phyloP scores from a whole-genome alignment of 768 basidiomycete species.

The Dacryopinax spathularia region DNA sequence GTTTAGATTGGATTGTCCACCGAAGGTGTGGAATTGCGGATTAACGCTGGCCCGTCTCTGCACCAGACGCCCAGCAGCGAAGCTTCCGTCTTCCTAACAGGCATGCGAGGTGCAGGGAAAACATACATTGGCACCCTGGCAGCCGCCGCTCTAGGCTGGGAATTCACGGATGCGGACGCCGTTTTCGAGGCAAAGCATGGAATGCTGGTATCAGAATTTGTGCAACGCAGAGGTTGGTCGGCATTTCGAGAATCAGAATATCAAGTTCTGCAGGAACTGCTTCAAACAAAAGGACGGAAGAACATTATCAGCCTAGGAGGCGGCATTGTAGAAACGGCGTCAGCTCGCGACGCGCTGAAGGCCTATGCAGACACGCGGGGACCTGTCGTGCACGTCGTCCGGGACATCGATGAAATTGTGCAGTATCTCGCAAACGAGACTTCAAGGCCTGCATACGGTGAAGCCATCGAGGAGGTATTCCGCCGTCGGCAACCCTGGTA shows the following conservation, averaged over 20 bases:
- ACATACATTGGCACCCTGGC: constrained; percentile 73
- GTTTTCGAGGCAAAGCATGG: constrained; percentile 54
- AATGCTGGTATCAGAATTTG: constrained; percentile 56
- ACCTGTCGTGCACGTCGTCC: constrained; percentile 70
- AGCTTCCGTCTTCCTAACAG: constrained; percentile 63
- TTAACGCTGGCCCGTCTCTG: constrained; percentile 26
- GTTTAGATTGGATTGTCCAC: constrained; percentile 74
- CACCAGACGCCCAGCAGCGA: constrained; percentile 28
- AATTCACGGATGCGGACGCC: constrained; percentile 70
- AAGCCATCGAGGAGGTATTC: constrained; percentile 73
- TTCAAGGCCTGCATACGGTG: constrained; percentile 75
- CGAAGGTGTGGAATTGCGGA: constrained; percentile 64
- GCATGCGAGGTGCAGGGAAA: constrained; percentile 97
- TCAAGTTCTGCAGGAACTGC: constrained; percentile 50
- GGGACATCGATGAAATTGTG: constrained; percentile 69
- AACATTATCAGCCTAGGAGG: constrained; percentile 87
- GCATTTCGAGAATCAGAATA: constrained; percentile 77
- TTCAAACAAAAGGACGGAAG: constrained; percentile 38
- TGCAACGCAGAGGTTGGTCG: constrained; percentile 71
- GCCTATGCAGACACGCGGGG: constrained; percentile 46
- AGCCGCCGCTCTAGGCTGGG: constrained; percentile 54
- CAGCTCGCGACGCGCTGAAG: constrained; percentile 57
- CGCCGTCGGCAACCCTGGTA: constrained; percentile 76
- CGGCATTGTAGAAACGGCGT: constrained; percentile 78
- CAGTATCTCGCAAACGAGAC: constrained; percentile 63